Evolutionary conservation across 2,329 filamentous ascomycete species (phyloP).

Genomic region (Xylariaceae sp.): DNA sequence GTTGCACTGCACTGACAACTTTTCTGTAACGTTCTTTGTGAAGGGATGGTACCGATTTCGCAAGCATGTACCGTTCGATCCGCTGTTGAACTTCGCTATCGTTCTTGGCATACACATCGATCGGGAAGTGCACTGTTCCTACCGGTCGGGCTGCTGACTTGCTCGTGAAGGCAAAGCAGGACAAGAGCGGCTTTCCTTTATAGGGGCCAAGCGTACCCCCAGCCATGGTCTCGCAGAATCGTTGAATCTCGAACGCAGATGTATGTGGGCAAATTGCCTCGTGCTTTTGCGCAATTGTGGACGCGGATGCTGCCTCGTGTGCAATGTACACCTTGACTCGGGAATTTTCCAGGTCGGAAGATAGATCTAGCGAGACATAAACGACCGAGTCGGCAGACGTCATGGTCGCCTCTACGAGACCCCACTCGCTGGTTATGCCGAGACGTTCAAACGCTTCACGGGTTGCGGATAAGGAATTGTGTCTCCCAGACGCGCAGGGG

Average conservation of each 20-base stretch:
- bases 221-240: constrained; percentile 25
- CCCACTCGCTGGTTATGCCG: constrained; percentile 19
- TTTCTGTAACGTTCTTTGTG: constrained; percentile 19
- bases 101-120: constrained; percentile 21
- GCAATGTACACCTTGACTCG: constrained; percentile 29
- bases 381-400: constrained; percentile 17
- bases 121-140: constrained; percentile 29
- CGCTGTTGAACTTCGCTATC: constrained; percentile 20
- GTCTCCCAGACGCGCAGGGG: constrained; percentile 7
- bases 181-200: constrained; percentile 19
- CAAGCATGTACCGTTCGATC: constrained; percentile 25
- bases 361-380: constrained; percentile 29
- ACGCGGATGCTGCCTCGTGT: constrained; percentile 15
- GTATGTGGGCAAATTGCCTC: constrained; percentile 19
- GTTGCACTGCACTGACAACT: constrained; percentile 25
- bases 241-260: constrained; percentile 27
- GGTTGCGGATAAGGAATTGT: constrained; percentile 5
- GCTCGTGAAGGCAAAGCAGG: constrained; percentile 29
- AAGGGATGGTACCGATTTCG: constrained; percentile 1
- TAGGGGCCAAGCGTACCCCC: constrained; percentile 23
- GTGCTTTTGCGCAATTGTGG: constrained; percentile 20
- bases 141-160: constrained; percentile 3
- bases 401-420: constrained; percentile 10
- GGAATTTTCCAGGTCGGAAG: constrained; percentile 7
- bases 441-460: constrained; percentile 24